These are phyloP conservation scores for Amylocarpus encephaloides DNA, from an alignment of 2,329 filamentous ascomycete genomes.

Conservation along the genomic window DNA sequence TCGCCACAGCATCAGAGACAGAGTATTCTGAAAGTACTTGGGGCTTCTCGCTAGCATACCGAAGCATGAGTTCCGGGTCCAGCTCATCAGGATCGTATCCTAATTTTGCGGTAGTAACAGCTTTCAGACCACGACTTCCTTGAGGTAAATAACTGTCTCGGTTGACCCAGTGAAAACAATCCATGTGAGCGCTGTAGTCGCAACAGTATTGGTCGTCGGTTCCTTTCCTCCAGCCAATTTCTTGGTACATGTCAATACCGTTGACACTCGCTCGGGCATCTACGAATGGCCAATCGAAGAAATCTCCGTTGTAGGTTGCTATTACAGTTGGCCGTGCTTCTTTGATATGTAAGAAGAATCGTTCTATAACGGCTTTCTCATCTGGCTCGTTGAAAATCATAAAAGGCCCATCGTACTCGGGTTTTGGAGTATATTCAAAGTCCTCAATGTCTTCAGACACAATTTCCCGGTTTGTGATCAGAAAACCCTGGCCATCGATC, in stretches of 20 bases:
- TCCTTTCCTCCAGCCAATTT: constrained; percentile 95
- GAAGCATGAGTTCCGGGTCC: constrained; percentile 95
- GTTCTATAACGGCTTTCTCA: constrained; percentile 78
- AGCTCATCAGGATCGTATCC: constrained; percentile 98
- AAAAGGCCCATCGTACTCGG: constrained; percentile 91
- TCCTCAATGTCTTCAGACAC: constrained; percentile 96
- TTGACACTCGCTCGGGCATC: constrained; percentile 88
- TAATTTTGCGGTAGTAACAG: constrained; percentile 94
- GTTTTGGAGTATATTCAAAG: constrained; percentile 96
- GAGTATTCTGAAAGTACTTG: constrained; percentile 97
- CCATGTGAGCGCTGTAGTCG: constrained; percentile 95
- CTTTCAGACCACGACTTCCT: constrained; percentile 93
- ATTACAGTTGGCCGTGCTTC: constrained; percentile 93
- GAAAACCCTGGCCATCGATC: constrained; percentile 96
- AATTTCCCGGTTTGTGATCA: constrained; percentile 97
- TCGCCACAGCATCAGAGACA: constrained; percentile 96
- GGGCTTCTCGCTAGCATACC: constrained; percentile 80
- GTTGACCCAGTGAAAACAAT: constrained; percentile 98
- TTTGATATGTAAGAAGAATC: constrained; percentile 95
- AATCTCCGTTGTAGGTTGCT: constrained; percentile 99
- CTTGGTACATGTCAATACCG: constrained; percentile 98
- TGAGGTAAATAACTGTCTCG: constrained; percentile 97
- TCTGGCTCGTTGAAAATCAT: constrained; percentile 98
- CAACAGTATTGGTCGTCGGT: constrained; percentile 95
- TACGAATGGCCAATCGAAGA: constrained; percentile 99